Evolutionary conservation across 768 basidiomycete genomes (phyloP).

Genomic region (Naganishia randhawae): DNA sequence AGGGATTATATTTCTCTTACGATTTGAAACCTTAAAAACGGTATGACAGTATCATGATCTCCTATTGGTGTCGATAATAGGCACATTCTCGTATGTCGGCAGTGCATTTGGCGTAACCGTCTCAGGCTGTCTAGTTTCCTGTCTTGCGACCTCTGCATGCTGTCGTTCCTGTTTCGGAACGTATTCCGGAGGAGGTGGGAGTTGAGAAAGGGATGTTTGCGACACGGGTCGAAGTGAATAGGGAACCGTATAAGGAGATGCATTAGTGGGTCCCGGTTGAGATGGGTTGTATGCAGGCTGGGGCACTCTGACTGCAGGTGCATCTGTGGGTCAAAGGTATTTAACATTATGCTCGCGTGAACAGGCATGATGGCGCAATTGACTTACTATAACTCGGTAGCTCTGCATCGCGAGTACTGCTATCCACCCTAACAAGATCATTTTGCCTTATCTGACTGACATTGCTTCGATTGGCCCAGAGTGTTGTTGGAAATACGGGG

Average conservation of each 20-base stretch:
- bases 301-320: slow-evolving; percentile 8
- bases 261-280: not conserved
- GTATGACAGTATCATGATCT: not conserved
- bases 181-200: slow-evolving; percentile 11
- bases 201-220: not conserved
- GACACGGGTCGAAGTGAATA: slow-evolving; percentile 3
- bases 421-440: not conserved
- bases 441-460: not conserved
- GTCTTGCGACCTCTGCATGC: not conserved
- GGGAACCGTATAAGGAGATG: not conserved
- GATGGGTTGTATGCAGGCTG: slow-evolving; percentile 8
- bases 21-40: not conserved
- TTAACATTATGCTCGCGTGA: not conserved
- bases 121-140: not conserved
- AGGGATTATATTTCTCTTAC: too few species aligned
- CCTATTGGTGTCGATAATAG: not conserved
- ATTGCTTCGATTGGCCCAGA: slow-evolving; percentile 4
- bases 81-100: not conserved
- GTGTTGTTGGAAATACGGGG: slow-evolving; percentile 12
- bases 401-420: slow-evolving; percentile 1
- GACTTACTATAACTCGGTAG: slow-evolving; percentile 15
- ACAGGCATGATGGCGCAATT: not conserved
- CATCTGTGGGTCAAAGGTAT: not conserved
- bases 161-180: not conserved
- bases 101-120: not conserved